Percentiles rank a stretch among this genome's conserved stretches.
These are phyloP conservation scores for Monosporascus sp. DNA, from an alignment of 2,329 filamentous ascomycete species.

Conservation along the genomic window DNA sequence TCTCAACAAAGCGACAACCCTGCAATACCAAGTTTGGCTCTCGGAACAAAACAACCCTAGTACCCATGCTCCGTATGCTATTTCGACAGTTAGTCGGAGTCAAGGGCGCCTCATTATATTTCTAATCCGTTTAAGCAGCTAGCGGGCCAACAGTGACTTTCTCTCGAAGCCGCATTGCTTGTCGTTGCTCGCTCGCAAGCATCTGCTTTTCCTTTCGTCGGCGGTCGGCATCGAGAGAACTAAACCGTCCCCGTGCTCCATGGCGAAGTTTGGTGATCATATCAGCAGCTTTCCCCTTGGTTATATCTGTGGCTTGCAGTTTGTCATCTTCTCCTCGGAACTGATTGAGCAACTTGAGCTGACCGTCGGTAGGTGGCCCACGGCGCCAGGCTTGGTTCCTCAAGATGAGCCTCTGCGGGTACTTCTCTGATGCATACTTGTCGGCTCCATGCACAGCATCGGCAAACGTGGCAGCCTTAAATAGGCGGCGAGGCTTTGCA, in stretches of 20 bases:
- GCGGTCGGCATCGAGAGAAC: slow-evolving; percentile 45
- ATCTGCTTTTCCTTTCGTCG: slow-evolving; percentile 38
- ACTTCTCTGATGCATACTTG: slow-evolving; percentile 65
- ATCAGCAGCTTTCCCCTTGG: slow-evolving; percentile 75
- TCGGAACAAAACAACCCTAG: too few species aligned
- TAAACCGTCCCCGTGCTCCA: slow-evolving; percentile 64
- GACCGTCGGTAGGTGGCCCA: slow-evolving; percentile 55
- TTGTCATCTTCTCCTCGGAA: slow-evolving; percentile 48
- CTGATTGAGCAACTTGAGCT: slow-evolving; percentile 67
- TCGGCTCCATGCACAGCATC: slow-evolving; percentile 82
- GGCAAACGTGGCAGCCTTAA: slow-evolving; percentile 58
- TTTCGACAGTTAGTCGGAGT: too few species aligned
- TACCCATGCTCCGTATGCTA: too few species aligned
- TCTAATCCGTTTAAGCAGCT: slow-evolving; percentile 11
- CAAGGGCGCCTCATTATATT: too few species aligned
- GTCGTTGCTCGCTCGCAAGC: slow-evolving; percentile 31
- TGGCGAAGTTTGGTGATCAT: slow-evolving; percentile 92
- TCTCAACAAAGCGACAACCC: too few species aligned
- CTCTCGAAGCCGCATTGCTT: slow-evolving; percentile 39
- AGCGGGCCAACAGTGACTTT: slow-evolving; percentile 52
- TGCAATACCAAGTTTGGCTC: too few species aligned
- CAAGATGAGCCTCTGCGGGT: slow-evolving; percentile 61
- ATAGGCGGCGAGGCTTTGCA: slow-evolving; percentile 63
- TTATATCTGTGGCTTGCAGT: slow-evolving; percentile 53
- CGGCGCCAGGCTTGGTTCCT: slow-evolving; percentile 66